phyloP scores from a whole-genome alignment of 139 green algal species.

The Chlamydomonas sp. region DNA sequence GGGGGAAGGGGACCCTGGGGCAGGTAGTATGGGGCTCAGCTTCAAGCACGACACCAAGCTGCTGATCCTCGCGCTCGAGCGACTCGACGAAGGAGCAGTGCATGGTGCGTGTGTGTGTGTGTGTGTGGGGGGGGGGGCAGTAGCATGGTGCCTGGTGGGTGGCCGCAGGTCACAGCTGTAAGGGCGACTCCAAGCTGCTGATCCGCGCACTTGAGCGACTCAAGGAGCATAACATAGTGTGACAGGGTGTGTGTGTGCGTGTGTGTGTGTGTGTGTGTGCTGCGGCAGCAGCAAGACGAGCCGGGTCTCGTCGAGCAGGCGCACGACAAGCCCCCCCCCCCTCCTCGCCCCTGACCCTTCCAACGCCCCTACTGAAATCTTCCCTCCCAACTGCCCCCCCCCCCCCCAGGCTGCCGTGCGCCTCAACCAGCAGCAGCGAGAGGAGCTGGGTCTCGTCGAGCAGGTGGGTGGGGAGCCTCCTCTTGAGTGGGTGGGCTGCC shows the following conservation, averaged over 20 bases:
- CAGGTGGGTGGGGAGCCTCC: conserved; percentile 55
- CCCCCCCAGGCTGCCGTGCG: conserved; percentile 81
- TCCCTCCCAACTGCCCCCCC: no score
- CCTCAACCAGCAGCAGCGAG: conserved; percentile 92
- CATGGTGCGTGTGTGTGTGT: no score
- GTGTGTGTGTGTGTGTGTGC: no score
- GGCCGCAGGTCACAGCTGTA: conserved; percentile 98
- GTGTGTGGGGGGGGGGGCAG: no score
- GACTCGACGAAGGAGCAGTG: conserved; percentile 99
- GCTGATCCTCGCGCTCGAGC: conserved; percentile 96
- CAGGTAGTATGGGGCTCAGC: no score
- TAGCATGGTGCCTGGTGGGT: no score
- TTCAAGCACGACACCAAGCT: conserved; percentile 99
- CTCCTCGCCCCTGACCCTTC: no score
- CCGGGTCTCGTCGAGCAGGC: conserved; percentile 95
- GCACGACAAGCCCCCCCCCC: no score
- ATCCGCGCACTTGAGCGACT: conserved; percentile 96
- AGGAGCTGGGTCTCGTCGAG: conserved; percentile 98
- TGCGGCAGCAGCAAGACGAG: conserved; percentile 95
- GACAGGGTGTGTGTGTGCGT: no score
- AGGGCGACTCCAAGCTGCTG: conserved; percentile 99
- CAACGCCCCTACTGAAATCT: no score
- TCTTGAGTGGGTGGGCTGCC: no score
- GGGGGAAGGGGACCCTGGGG: no score
- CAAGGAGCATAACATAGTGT: conserved; percentile 98